Percentiles rank a stretch among this genome's conserved stretches.
These are phyloP conservation scores for Yamadazyma siamensis DNA, from an alignment of 1,139 yeast genomes.

Conservation along the genomic window DNA sequence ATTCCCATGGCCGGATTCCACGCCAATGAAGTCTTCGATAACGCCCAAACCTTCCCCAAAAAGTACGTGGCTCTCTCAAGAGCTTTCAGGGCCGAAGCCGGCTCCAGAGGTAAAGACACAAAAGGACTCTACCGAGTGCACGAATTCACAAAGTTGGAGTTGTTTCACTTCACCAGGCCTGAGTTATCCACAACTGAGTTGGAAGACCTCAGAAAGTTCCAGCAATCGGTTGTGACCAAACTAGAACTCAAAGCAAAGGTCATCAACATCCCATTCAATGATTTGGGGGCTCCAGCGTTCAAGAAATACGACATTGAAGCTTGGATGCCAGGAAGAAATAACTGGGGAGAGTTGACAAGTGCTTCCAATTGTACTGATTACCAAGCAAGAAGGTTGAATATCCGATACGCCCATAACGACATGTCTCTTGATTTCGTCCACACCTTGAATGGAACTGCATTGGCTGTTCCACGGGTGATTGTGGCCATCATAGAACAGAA, in stretches of 20 bases:
- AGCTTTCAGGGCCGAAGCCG: conserved; percentile 94
- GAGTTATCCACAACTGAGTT: conserved; percentile 49
- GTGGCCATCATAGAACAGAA: conserved; percentile 84
- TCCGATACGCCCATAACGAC: conserved; percentile 45
- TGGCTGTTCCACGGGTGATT: conserved; percentile 91
- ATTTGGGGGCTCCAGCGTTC: conserved; percentile 90
- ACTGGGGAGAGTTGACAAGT: conserved; percentile 92
- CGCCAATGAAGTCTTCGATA: conserved; percentile 24
- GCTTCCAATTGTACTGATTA: conserved; percentile 91
- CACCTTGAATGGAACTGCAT: conserved; percentile 92
- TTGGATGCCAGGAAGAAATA: conserved; percentile 96
- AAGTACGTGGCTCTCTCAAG: conserved; percentile 80
- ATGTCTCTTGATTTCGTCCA: conserved; percentile 55
- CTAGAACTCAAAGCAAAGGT: conserved; percentile 81
- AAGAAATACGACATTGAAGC: conserved; percentile 94
- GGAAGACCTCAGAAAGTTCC: conserved; percentile 61
- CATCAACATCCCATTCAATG: conserved; percentile 84
- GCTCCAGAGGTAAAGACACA: conserved; percentile 92
- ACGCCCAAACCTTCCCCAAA: conserved; percentile 39
- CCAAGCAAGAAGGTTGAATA: conserved; percentile 80
- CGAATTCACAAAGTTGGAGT: conserved; percentile 95
- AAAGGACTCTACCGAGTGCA: conserved; percentile 93
- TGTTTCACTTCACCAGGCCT: conserved; percentile 70
- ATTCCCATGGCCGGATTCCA: conserved; percentile 83
- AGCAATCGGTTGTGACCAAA: conserved; percentile 57